Evolutionary conservation across 163 green algal species (phyloP).

Genomic region (Prototheca wickerhamii): DNA sequence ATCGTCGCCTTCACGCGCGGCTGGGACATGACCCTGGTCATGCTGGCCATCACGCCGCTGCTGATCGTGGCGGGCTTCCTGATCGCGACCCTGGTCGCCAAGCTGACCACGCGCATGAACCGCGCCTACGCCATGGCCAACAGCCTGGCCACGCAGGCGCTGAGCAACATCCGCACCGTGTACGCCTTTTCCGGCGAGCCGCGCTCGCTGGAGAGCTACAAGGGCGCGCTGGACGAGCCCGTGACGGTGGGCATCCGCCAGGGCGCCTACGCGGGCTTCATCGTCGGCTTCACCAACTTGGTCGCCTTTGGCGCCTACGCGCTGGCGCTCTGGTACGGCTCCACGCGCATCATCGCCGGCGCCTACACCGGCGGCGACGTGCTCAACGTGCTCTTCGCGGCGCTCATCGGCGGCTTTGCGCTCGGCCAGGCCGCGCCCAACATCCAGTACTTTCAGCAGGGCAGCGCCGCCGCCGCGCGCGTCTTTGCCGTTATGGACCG

Average conservation of each 20-base stretch:
- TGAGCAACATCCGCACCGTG: conserved; percentile 65
- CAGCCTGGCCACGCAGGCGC: conserved; percentile 38
- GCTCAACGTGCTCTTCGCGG: conserved; percentile 51
- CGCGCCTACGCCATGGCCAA: conserved; percentile 37
- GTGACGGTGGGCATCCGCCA: conserved; percentile 35
- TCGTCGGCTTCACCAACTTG: conserved; percentile 28
- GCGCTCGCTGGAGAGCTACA: conserved; percentile 30
- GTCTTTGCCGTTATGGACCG: conserved; percentile 54
- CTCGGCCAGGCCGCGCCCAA: conserved; percentile 57
- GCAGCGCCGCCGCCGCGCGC: conserved; percentile 29
- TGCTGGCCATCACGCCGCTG: conserved; percentile 67
- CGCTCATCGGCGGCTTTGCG: conserved; percentile 55
- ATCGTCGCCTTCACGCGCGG: conserved; percentile 55
- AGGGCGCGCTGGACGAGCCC: conserved; percentile 16
- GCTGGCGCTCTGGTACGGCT: conserved; percentile 43
- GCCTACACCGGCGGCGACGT: conserved; percentile 44
- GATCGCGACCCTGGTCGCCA: conserved; percentile 32
- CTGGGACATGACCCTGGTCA: conserved; percentile 77
- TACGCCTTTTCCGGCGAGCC: conserved; percentile 57
- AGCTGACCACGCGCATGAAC: conserved; percentile 23
- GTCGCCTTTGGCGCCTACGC: conserved; percentile 29
- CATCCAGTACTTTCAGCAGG: conserved; percentile 40
- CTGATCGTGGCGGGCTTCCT: conserved; percentile 40
- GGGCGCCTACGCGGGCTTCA: conserved; percentile 27
- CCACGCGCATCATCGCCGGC: conserved; percentile 24